A percentile compares a stretch with the other conserved stretches of the same genome.
phyloP scores from a whole-genome alignment of 495 filamentous ascomycete genomes.

The Penicillium waksmanii region DNA sequence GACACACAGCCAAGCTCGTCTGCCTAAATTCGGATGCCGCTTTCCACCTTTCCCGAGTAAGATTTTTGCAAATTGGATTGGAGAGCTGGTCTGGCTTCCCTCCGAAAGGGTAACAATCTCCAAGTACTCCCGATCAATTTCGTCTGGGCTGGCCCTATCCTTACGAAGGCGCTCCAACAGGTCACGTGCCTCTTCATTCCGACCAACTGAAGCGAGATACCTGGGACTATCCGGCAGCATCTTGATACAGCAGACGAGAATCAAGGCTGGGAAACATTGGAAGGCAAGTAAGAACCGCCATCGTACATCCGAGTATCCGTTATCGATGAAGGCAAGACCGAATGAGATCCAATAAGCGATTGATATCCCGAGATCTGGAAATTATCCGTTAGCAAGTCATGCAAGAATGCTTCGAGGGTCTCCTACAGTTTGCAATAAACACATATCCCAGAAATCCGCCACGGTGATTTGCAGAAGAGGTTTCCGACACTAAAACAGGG shows the following conservation, averaged over 20 bases:
- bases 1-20: conserved; percentile 52
- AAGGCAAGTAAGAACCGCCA: conserved; percentile 61
- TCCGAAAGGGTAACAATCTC: conserved; percentile 42
- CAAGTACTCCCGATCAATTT: conserved; percentile 42
- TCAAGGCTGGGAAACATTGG: conserved; percentile 56
- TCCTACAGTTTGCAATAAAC: conserved; percentile 55
- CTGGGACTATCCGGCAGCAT: conserved; percentile 54
- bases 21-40: conserved; percentile 36
- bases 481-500: conserved; percentile 57
- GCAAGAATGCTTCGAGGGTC: no score
- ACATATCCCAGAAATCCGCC: conserved; percentile 53
- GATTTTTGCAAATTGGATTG: conserved; percentile 43
- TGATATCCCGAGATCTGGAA: conserved; percentile 57
- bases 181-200: conserved; percentile 43
- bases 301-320: conserved; percentile 52
- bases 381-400: no score
- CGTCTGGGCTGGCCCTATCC: conserved; percentile 23
- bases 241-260: conserved; percentile 53
- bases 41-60: conserved; percentile 35
- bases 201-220: conserved; percentile 43
- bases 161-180: conserved; percentile 33
- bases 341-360: conserved; percentile 67
- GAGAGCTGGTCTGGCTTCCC: conserved; percentile 36
- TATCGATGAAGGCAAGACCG: conserved; percentile 55
- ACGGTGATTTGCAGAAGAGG: conserved; percentile 48